Evolutionary conservation across 2,329 filamentous ascomycete genomes (phyloP).

Genomic region (Fusarium irregulare): DNA sequence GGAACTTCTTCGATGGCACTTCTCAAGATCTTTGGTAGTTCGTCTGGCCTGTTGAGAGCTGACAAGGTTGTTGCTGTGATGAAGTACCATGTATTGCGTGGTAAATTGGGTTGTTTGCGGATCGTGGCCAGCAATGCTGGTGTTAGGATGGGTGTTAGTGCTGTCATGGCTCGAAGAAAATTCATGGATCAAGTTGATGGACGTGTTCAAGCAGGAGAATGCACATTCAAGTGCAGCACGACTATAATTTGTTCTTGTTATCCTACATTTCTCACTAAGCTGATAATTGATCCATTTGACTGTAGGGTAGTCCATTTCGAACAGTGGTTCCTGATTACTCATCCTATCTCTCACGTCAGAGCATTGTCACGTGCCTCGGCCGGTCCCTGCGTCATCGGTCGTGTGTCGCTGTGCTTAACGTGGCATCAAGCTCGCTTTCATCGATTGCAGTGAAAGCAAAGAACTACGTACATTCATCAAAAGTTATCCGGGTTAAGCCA

Average conservation of each 20-base stretch:
- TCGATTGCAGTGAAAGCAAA: constrained; percentile 17
- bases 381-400: constrained; percentile 45
- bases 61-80: constrained; percentile 43
- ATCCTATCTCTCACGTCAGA: constrained; percentile 7
- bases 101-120: constrained; percentile 39
- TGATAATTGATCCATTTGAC: constrained; percentile 1
- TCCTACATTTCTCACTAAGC: constrained; percentile 9
- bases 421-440: constrained; percentile 44
- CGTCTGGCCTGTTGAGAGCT: constrained; percentile 42
- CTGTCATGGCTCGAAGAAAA: constrained; percentile 8
- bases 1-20: constrained; percentile 19
- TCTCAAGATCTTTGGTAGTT: constrained; percentile 34
- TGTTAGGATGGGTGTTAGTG: constrained; percentile 36
- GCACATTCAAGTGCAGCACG: background rate
- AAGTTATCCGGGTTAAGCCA: constrained; percentile 30
- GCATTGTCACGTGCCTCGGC: constrained; percentile 39
- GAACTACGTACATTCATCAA: constrained; percentile 18
- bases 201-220: background rate
- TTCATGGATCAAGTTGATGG: background rate
- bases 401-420: constrained; percentile 45
- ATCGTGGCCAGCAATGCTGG: constrained; percentile 38
- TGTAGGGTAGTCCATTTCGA: constrained; percentile 34
- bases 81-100: constrained; percentile 44
- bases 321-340: background rate
- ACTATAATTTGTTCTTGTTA: background rate